phyloP scores from a whole-genome alignment of 331 rosid species.

The Quercus tomentella region DNA sequence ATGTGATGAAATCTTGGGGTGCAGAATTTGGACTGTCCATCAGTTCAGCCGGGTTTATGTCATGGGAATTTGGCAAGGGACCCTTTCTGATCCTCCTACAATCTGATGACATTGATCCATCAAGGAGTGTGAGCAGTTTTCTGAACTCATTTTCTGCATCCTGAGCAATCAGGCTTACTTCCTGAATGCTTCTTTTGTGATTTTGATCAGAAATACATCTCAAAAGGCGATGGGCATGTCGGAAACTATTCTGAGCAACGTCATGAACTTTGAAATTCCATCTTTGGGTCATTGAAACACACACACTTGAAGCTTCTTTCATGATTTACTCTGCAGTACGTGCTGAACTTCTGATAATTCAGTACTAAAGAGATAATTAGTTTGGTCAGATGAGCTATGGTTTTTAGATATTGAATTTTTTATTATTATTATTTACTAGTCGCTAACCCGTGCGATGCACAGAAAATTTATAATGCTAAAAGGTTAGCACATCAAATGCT shows the following conservation, averaged over 20 bases:
- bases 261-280: constrained; percentile 17
- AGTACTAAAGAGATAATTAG: not conserved
- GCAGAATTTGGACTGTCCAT: constrained; percentile 14
- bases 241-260: constrained; percentile 21
- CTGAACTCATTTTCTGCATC: constrained; percentile 17
- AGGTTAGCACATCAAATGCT: too few species aligned
- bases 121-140: constrained; percentile 15
- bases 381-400: not conserved
- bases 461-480: too few species aligned
- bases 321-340: not conserved
- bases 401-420: not conserved
- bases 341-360: not conserved
- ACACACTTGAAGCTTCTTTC: not conserved
- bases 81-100: constrained; percentile 21
- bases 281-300: constrained; percentile 7
- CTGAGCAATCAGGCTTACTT: constrained; percentile 16
- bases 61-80: constrained; percentile 18
- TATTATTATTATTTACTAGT: not conserved
- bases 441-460: too few species aligned
- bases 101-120: constrained; percentile 12
- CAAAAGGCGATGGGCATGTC: constrained; percentile 14
- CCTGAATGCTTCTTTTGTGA: constrained; percentile 12
- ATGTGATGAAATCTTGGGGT: not conserved
- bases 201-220: constrained; percentile 8
- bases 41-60: constrained; percentile 18